These are phyloP conservation scores for Centaurea solstitialis DNA, from an alignment of 129 eudicot genomes.

Conservation along the genomic window DNA sequence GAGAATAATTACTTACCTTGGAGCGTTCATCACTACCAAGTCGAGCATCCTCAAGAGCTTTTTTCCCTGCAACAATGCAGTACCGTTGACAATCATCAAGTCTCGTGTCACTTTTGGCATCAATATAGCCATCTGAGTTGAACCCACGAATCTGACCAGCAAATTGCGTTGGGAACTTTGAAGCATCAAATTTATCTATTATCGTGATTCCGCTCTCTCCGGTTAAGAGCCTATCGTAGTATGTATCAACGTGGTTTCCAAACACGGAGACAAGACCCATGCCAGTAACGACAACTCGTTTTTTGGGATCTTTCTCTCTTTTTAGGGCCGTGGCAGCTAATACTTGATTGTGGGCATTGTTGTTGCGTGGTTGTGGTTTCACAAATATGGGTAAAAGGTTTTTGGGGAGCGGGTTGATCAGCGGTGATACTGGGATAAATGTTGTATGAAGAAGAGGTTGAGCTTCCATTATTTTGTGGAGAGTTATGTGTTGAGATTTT, in stretches of 20 bases:
- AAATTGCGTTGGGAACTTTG: slow-evolving; percentile 68
- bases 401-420: slow-evolving; percentile 16
- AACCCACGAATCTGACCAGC: slow-evolving; percentile 78
- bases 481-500: no score
- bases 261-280: slow-evolving; percentile 60
- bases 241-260: slow-evolving; percentile 61
- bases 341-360: slow-evolving; percentile 5
- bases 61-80: not conserved
- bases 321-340: slow-evolving; percentile 32
- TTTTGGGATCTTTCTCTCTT: slow-evolving; percentile 67
- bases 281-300: slow-evolving; percentile 53
- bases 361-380: slow-evolving; percentile 4
- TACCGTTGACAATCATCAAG: not conserved
- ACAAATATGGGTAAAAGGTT: no score
- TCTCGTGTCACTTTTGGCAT: slow-evolving; percentile 13
- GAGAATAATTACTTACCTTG: no score
- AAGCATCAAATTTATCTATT: slow-evolving; percentile 68
- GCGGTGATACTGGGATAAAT: slow-evolving; percentile 23
- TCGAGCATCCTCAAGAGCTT: not conserved
- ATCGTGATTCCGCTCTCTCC: slow-evolving; percentile 59
- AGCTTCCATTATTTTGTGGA: not conserved
- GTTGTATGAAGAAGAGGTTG: slow-evolving; percentile 34
- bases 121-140: slow-evolving; percentile 59
- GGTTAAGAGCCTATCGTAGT: slow-evolving; percentile 54
- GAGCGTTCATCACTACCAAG: not conserved